phyloP scores from a whole-genome alignment of 169 alveolate species.

The Plasmodium blacklocki region DNA sequence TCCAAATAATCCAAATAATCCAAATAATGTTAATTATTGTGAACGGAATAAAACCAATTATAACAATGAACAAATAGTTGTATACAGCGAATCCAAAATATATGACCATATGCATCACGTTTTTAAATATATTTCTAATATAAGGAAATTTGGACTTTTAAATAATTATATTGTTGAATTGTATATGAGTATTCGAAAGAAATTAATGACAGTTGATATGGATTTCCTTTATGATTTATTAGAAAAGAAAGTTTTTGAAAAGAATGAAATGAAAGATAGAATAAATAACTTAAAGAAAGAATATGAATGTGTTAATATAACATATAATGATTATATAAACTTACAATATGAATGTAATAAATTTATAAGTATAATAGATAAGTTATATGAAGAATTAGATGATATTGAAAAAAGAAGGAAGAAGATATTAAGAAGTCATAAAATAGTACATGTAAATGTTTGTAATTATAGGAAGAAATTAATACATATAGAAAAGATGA shows the following conservation, averaged over 20 bases:
- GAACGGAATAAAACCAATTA: not conserved
- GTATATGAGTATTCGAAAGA: slow-evolving; percentile 19
- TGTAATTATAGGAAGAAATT: slow-evolving; percentile 49
- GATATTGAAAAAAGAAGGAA: slow-evolving; percentile 44
- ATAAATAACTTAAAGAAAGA: slow-evolving; percentile 15
- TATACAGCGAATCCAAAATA: slow-evolving; percentile 22
- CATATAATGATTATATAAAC: slow-evolving; percentile 39
- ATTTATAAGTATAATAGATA: slow-evolving; percentile 11
- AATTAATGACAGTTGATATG: not conserved
- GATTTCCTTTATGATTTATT: slow-evolving; percentile 17
- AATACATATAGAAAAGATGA: slow-evolving; percentile 51
- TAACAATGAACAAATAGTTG: slow-evolving; percentile 5
- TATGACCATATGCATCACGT: slow-evolving; percentile 29
- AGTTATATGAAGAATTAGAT: slow-evolving; percentile 44
- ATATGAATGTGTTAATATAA: slow-evolving; percentile 48
- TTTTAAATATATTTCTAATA: slow-evolving; percentile 15
- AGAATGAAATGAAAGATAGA: not conserved
- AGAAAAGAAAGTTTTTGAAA: slow-evolving; percentile 11
- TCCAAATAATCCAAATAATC: not conserved
- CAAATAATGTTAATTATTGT: not conserved
- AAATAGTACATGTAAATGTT: slow-evolving; percentile 23
- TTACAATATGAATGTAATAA: slow-evolving; percentile 58
- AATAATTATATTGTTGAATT: slow-evolving; percentile 25
- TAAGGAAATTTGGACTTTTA: slow-evolving; percentile 28
- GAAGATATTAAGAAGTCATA: slow-evolving; percentile 11